Evolutionary conservation across 192 early-diverging fungal genomes (phyloP).

Genomic region (Entomortierella beljakovae): DNA sequence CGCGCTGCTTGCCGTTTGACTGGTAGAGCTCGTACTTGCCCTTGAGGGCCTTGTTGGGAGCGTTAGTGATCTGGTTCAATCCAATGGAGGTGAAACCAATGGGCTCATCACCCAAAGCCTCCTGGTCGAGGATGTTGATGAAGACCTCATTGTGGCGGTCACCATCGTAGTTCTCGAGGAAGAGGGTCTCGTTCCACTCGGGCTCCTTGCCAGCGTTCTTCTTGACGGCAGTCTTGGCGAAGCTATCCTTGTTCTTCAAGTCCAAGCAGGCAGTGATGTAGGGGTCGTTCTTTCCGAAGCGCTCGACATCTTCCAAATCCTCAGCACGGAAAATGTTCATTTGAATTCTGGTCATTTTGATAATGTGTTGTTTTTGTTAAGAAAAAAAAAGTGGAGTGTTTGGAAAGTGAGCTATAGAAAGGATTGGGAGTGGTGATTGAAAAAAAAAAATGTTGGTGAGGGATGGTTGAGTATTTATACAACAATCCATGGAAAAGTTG

Average conservation of each 20-base stretch:
- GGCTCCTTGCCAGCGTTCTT: slow-evolving; percentile 58
- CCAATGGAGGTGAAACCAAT: slow-evolving; percentile 63
- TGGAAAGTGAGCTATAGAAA: too few species aligned
- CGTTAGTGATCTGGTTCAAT: slow-evolving; percentile 52
- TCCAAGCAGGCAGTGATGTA: slow-evolving; percentile 52
- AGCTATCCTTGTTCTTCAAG: slow-evolving; percentile 23
- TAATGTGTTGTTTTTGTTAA: too few species aligned
- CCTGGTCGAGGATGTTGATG: slow-evolving; percentile 58
- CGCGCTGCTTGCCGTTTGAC: slow-evolving; percentile 49
- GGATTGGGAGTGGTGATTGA: too few species aligned
- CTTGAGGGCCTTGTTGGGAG: slow-evolving; percentile 29
- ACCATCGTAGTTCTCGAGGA: slow-evolving; percentile 31
- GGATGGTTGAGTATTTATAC: too few species aligned
- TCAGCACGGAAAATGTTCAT: too few species aligned
- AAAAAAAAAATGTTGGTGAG: too few species aligned
- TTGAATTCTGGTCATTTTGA: too few species aligned
- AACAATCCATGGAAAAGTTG: too few species aligned
- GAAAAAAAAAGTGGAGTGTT: too few species aligned
- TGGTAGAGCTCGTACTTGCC: slow-evolving; percentile 50
- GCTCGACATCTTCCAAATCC: too few species aligned
- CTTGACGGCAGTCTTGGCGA: slow-evolving; percentile 53
- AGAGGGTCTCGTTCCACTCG: slow-evolving; percentile 57
- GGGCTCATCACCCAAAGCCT: slow-evolving; percentile 34
- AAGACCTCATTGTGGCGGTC: slow-evolving; percentile 44
- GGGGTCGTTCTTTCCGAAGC: slow-evolving; percentile 61